A percentile compares a stretch with the other conserved stretches of the same genome.
Conservation (phyloP, 805 yeast species). For the Saturnispora galanensis region DNA sequence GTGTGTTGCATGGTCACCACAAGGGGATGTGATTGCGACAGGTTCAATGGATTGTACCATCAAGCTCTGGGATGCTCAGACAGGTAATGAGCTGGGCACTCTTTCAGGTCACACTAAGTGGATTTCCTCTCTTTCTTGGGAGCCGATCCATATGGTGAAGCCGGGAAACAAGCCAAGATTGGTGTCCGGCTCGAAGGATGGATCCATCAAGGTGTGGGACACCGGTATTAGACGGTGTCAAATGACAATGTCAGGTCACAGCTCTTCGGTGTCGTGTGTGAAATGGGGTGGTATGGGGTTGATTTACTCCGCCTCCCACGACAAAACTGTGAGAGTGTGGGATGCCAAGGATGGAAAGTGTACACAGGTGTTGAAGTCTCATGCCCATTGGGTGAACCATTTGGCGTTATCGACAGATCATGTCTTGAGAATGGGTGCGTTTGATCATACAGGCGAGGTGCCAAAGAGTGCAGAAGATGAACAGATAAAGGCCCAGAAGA, state of each 20-base stretch:
- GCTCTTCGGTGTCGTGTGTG: conserved; percentile 86
- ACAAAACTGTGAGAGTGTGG: conserved; percentile 90
- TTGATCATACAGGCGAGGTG: conserved; percentile 53
- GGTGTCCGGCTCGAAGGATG: conserved; percentile 86
- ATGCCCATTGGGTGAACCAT: conserved; percentile 98
- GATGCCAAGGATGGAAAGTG: conserved; percentile 70
- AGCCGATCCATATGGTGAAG: conserved; percentile 74
- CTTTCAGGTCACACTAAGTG: conserved; percentile 79
- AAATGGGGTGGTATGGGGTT: conserved; percentile 91
- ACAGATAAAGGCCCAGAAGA: conserved; percentile 43
- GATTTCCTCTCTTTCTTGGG: conserved; percentile 88
- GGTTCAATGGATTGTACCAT: conserved; percentile 92
- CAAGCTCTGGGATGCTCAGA: conserved; percentile 73
- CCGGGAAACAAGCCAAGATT: conserved; percentile 61
- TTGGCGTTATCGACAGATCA: conserved; percentile 85
- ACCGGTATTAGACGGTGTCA: conserved; percentile 55
- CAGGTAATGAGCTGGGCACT: conserved; percentile 60
- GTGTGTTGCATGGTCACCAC: conserved; percentile 86
- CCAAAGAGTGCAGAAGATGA: conserved; percentile 39
- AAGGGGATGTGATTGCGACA: conserved; percentile 84
- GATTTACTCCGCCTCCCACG: conserved; percentile 89
- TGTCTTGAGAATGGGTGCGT: conserved; percentile 80
- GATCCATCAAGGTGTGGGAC: conserved; percentile 86
- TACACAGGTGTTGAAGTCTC: conserved; percentile 70
- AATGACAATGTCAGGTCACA: conserved; percentile 76